phyloP scores from a whole-genome alignment of 768 basidiomycete genomes.

The Russula ochroleuca region DNA sequence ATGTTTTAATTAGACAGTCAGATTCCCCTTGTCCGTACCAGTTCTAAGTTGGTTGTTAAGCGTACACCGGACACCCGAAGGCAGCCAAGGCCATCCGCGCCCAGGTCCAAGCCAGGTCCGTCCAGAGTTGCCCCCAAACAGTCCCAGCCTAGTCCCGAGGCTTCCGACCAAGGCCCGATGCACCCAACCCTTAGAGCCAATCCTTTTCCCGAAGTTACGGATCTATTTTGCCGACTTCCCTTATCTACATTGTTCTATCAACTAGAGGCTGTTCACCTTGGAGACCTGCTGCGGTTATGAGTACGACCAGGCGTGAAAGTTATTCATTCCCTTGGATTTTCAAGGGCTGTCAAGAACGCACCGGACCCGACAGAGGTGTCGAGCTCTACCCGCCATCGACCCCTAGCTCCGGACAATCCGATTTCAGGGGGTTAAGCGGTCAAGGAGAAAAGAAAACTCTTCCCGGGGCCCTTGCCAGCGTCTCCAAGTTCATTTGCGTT shows the following conservation, averaged over 20 bases:
- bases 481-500: neutral
- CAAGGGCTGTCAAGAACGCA: no score
- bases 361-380: neutral
- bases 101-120: conserved; percentile 42
- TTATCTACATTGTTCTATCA: conserved; percentile 77
- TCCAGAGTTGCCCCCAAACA: conserved; percentile 55
- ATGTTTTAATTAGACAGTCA: conserved; percentile 83
- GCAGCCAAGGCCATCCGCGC: conserved; percentile 50
- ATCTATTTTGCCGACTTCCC: conserved; percentile 79
- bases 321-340: conserved; percentile 42
- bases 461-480: neutral
- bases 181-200: no score
- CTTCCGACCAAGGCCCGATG: conserved; percentile 48
- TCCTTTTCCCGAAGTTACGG: conserved; percentile 36
- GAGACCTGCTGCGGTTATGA: conserved; percentile 79
- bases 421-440: conserved; percentile 70
- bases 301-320: conserved; percentile 68
- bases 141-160: conserved; percentile 65
- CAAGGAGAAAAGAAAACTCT: conserved; percentile 64
- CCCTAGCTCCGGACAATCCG: conserved; percentile 50
- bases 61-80: conserved; percentile 54
- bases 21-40: conserved; percentile 79
- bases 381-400: neutral
- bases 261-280: conserved; percentile 80
- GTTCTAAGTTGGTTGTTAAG: conserved; percentile 70